These are phyloP conservation scores for Venturia effusa DNA, from an alignment of 2,329 filamentous ascomycete species.

Conservation along the genomic window DNA sequence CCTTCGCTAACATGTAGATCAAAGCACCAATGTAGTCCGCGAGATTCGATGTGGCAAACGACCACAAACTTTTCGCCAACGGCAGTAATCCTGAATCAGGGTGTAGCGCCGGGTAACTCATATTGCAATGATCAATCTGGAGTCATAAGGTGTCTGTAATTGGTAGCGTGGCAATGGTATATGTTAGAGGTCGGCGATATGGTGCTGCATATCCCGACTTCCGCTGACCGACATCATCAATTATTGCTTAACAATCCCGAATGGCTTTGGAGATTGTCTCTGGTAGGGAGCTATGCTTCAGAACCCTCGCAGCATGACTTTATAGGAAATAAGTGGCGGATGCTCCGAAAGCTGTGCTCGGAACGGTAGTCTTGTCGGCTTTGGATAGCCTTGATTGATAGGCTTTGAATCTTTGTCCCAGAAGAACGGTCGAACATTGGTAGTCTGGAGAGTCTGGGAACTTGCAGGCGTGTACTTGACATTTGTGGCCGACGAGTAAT, in stretches of 20 bases:
- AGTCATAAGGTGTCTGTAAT: not conserved
- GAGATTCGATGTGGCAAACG: not conserved
- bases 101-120: not conserved
- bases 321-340: not conserved
- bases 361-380: not conserved
- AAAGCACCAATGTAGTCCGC: not conserved
- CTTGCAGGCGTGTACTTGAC: no score
- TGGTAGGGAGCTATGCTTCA: not conserved
- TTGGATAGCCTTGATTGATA: not conserved
- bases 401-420: not conserved
- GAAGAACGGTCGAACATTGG: not conserved
- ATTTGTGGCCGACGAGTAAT: no score
- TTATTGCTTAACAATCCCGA: conserved; percentile 1
- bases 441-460: not conserved
- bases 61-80: not conserved
- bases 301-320: not conserved
- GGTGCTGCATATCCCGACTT: not conserved
- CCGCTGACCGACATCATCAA: not conserved
- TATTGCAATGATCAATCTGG: not conserved
- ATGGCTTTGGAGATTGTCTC: not conserved
- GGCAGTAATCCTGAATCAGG: not conserved
- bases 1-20: not conserved
- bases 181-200: not conserved
- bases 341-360: not conserved
- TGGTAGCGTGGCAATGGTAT: not conserved